Evolutionary conservation across 2,329 filamentous ascomycete species (phyloP).

Genomic region (Xylariaceae sp.): DNA sequence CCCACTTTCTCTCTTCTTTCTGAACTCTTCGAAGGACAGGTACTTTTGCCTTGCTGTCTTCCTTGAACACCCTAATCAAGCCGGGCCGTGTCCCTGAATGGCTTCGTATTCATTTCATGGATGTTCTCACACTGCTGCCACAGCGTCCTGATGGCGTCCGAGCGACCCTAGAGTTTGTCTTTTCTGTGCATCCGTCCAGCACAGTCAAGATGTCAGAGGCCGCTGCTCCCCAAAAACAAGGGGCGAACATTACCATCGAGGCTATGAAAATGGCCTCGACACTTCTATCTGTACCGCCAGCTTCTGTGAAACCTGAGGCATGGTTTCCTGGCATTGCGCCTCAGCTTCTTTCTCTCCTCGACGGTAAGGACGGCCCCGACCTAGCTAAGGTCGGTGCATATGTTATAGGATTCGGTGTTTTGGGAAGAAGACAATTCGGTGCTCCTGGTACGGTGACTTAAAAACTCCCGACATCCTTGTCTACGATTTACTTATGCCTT

Average conservation of each 20-base stretch:
- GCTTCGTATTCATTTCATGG: constrained; percentile 54
- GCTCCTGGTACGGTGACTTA: constrained; percentile 47
- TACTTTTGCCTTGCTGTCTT: constrained; percentile 48
- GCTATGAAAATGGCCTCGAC: constrained; percentile 59
- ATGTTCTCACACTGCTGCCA: constrained; percentile 55
- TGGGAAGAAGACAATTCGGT: constrained; percentile 58
- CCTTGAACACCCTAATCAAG: constrained; percentile 59
- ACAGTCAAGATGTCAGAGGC: constrained; percentile 38
- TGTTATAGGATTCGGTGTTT: constrained; percentile 60
- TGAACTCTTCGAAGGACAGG: constrained; percentile 39
- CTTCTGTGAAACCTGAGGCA: constrained; percentile 44
- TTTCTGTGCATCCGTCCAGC: constrained; percentile 59
- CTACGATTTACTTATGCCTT: constrained; percentile 1
- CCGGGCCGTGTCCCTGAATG: constrained; percentile 54
- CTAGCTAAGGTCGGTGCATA: constrained; percentile 55
- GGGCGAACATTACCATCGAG: constrained; percentile 62
- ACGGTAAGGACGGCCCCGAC: constrained; percentile 54
- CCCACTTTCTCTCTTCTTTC: constrained; percentile 15
- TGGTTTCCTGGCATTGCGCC: constrained; percentile 59
- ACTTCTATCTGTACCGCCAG: constrained; percentile 56
- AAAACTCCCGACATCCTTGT: constrained; percentile 11
- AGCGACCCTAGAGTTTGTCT: constrained; percentile 64
- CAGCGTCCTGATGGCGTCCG: constrained; percentile 59
- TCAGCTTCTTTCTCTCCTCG: constrained; percentile 57
- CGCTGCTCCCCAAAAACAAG: constrained; percentile 46